phyloP scores from a whole-genome alignment of 148 eudicot species.

The Amaranthus hypochondriacus region DNA sequence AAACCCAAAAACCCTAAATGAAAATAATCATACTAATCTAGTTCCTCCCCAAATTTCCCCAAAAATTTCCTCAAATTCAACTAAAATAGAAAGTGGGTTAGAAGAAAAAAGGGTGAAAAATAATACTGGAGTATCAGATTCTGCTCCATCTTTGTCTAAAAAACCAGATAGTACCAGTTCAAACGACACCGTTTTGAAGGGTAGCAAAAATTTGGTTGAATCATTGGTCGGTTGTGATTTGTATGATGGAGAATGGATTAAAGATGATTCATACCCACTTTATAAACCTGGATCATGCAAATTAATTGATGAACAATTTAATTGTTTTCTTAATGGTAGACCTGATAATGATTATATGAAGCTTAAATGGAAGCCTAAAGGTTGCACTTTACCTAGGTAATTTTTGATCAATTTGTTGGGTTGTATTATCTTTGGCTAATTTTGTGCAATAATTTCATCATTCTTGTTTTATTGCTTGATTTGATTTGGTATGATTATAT shows the following conservation, averaged over 20 bases:
- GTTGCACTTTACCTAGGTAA: slow-evolving; percentile 76
- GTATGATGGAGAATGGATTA: slow-evolving; percentile 66
- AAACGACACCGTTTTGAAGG: slow-evolving; percentile 6
- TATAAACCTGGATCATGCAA: slow-evolving; percentile 70
- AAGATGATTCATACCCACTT: slow-evolving; percentile 64
- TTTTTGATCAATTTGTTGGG: neutral
- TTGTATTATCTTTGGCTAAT: neutral
- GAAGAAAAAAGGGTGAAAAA: slow-evolving; percentile 23
- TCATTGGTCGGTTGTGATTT: slow-evolving; percentile 55
- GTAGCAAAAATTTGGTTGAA: slow-evolving; percentile 27
- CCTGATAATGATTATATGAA: slow-evolving; percentile 52
- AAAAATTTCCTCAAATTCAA: neutral
- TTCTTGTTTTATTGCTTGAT: too few species aligned
- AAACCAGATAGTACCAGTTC: neutral
- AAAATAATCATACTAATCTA: too few species aligned
- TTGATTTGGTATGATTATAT: too few species aligned
- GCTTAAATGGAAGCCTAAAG: slow-evolving; percentile 63
- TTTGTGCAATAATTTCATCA: neutral
- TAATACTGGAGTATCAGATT: slow-evolving; percentile 9
- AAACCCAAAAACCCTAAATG: neutral
- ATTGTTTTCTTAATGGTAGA: slow-evolving; percentile 64
- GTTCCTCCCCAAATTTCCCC: too few species aligned
- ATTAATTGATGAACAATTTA: slow-evolving; percentile 67
- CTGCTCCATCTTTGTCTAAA: too few species aligned
- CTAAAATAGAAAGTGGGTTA: neutral